Evolutionary conservation across 2,329 filamentous ascomycete genomes (phyloP).

Genomic region (Colletotrichum eleusines): DNA sequence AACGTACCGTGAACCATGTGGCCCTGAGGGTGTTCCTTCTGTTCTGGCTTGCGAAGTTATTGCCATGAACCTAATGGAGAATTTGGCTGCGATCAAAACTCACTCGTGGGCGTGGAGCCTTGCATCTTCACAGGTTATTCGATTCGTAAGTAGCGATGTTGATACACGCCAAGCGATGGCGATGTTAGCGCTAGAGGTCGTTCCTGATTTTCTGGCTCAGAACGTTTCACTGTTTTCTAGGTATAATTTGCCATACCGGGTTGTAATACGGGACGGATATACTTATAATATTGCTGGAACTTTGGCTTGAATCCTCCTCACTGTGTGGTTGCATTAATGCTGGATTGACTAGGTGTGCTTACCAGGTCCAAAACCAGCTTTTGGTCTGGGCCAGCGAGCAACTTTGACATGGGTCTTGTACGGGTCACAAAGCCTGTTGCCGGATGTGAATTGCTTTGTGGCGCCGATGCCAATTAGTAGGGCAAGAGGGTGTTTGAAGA

Average conservation of each 20-base stretch:
- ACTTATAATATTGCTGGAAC: not conserved
- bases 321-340: not conserved
- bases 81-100: constrained; percentile 1
- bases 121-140: not conserved
- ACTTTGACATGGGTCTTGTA: not conserved
- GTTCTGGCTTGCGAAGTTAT: not conserved
- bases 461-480: not conserved
- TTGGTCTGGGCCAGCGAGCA: not conserved
- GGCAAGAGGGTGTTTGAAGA: not conserved
- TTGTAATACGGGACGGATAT: not conserved
- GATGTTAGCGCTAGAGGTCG: not conserved
- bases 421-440: not conserved
- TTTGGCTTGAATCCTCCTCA: not conserved
- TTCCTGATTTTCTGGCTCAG: too few relatives aligned
- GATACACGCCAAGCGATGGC: not conserved
- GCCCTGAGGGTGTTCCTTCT: not conserved
- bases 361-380: constrained; percentile 1
- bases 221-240: not conserved
- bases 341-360: not conserved
- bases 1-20: not conserved
- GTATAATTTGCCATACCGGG: not conserved
- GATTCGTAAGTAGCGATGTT: not conserved
- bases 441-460: not conserved
- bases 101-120: not conserved
- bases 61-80: not conserved